These are phyloP conservation scores for Geranium rotundifolium DNA, from an alignment of 345 rosid genomes.

Conservation along the genomic window DNA sequence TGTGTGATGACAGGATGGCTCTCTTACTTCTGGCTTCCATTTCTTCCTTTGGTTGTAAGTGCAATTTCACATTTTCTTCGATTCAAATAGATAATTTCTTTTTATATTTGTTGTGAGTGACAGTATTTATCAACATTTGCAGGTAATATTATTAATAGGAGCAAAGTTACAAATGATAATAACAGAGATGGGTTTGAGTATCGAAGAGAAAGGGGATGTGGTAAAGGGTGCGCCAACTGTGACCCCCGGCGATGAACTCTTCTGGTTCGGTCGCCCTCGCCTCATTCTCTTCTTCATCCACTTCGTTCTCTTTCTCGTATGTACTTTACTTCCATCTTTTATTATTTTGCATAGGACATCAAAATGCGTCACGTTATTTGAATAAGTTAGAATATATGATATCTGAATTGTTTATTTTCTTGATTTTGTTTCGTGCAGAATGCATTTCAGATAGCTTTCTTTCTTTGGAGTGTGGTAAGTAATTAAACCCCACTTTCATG, in stretches of 20 bases:
- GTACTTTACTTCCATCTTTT: not conserved
- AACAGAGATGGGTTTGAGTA: constrained; percentile 69
- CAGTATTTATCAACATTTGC: too few relatives aligned
- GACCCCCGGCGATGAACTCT: constrained; percentile 79
- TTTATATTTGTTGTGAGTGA: too few relatives aligned
- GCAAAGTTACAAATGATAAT: constrained; percentile 82
- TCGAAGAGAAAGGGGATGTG: constrained; percentile 82
- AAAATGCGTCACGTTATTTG: too few relatives aligned
- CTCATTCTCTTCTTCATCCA: constrained; percentile 82
- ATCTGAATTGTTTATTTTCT: too few relatives aligned
- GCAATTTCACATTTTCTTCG: too few relatives aligned
- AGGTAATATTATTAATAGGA: constrained; percentile 45
- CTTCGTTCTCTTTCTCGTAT: constrained; percentile 77
- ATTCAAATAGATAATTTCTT: too few relatives aligned
- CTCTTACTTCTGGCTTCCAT: constrained; percentile 74
- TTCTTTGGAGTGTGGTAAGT: constrained; percentile 33
- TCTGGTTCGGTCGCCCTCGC: constrained; percentile 90
- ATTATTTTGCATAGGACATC: too few relatives aligned
- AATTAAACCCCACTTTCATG: too few relatives aligned
- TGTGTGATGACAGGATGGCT: constrained; percentile 48
- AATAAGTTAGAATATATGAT: too few relatives aligned
- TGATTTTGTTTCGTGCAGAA: constrained; percentile 21
- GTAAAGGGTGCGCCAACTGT: constrained; percentile 91
- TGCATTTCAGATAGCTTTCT: constrained; percentile 38
- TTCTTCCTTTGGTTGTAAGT: constrained; percentile 60